Conservation (phyloP, 805 yeast species). For the Candida adriatica region DNA sequence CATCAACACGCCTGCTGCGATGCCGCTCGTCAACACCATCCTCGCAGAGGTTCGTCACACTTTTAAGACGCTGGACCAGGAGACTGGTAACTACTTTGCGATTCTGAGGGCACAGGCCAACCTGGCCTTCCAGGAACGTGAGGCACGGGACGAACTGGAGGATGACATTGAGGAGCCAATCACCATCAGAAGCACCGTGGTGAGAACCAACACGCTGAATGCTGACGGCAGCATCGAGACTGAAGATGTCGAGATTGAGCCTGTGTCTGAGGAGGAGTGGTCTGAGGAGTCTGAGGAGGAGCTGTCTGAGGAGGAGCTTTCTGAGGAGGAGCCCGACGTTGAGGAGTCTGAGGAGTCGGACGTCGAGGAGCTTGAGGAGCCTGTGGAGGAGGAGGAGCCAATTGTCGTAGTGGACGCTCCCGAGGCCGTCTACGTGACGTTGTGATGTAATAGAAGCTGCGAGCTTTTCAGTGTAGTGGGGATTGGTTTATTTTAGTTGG, state of each 20-base stretch:
- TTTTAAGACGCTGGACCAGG: slow-evolving; percentile 44
- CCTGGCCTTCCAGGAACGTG: slow-evolving; percentile 48
- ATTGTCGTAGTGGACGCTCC: too few species aligned
- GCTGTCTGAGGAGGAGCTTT: slow-evolving; percentile 8
- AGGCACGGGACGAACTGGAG: slow-evolving; percentile 31
- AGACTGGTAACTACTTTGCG: slow-evolving; percentile 54
- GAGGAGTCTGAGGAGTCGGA: slow-evolving; percentile 1
- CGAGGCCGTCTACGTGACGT: too few species aligned
- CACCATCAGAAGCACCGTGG: slow-evolving; percentile 13
- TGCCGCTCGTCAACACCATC: slow-evolving; percentile 25
- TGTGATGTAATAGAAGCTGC: too few species aligned
- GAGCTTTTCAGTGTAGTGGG: too few species aligned
- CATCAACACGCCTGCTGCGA: slow-evolving; percentile 28
- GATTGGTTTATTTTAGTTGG: too few species aligned
- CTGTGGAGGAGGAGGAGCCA: background rate
- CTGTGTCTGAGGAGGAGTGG: too few species aligned
- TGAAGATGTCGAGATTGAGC: slow-evolving; percentile 9
- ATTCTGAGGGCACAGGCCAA: slow-evolving; percentile 53
- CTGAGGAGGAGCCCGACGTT: slow-evolving; percentile 8
- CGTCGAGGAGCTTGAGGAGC: slow-evolving; percentile 1
- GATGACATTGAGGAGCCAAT: slow-evolving; percentile 1
- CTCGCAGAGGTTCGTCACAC: slow-evolving; percentile 32
- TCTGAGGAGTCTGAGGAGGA: slow-evolving; percentile 11
- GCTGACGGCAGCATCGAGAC: slow-evolving; percentile 15
- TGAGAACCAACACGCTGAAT: slow-evolving; percentile 11